These are phyloP conservation scores for Maudiozyma bulderi DNA, from an alignment of 805 yeast species.

Conservation along the genomic window DNA sequence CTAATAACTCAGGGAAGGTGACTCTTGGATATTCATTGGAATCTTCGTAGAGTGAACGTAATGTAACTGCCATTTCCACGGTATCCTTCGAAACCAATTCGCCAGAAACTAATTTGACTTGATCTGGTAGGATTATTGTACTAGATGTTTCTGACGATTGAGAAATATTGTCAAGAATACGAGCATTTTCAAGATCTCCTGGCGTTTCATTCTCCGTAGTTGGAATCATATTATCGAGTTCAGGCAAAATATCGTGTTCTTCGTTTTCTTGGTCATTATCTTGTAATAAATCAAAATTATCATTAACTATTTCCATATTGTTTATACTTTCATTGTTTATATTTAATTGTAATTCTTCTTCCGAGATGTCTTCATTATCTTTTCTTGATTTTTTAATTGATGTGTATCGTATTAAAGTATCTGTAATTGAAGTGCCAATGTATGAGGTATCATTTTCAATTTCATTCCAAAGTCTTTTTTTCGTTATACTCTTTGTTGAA, in stretches of 20 bases:
- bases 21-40: background rate
- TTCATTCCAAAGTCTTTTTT: constrained; percentile 19
- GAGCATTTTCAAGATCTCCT: background rate
- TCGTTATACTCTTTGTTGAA: background rate
- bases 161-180: background rate
- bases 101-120: constrained; percentile 11
- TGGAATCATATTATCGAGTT: background rate
- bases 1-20: constrained; percentile 5
- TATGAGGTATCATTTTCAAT: constrained; percentile 11
- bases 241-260: background rate
- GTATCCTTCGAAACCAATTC: constrained; percentile 21
- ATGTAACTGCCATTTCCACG: constrained; percentile 21
- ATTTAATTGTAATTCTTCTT: constrained; percentile 9
- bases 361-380: background rate
- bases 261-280: background rate
- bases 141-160: background rate
- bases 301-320: background rate
- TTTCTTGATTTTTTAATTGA: constrained; percentile 15
- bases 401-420: constrained; percentile 11
- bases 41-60: constrained; percentile 5
- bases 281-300: constrained; percentile 1
- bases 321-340: constrained; percentile 13
- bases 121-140: constrained; percentile 3
- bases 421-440: constrained; percentile 13
- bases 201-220: background rate